phyloP scores from a whole-genome alignment of 108 stramenopile genomes.

The Cyclostephanos invisitatus region DNA sequence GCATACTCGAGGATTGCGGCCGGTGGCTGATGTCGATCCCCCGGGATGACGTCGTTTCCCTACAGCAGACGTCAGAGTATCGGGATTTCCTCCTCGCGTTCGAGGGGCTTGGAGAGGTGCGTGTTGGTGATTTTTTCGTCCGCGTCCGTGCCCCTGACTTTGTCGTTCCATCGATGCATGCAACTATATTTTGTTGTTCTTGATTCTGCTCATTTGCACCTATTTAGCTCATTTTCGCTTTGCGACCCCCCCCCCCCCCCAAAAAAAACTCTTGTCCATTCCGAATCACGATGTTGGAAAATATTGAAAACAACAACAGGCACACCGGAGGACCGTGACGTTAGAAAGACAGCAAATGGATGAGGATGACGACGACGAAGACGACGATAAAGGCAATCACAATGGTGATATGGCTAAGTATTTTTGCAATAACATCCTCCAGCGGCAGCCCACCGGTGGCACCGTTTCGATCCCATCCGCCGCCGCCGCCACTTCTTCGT shows the following conservation, averaged over 20 bases:
- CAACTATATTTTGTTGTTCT: no score
- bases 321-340: constrained; percentile 60
- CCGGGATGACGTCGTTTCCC: constrained; percentile 59
- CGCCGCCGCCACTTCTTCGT: background rate
- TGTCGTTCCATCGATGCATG: background rate
- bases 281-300: background rate
- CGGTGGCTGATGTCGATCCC: constrained; percentile 73
- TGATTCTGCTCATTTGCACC: no score
- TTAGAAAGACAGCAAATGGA: constrained; percentile 39
- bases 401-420: constrained; percentile 3
- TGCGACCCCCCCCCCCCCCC: no score
- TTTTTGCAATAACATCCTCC: background rate
- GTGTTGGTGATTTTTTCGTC: background rate
- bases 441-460: background rate
- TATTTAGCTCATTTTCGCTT: no score
- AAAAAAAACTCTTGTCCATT: no score
- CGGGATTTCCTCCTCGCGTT: constrained; percentile 63
- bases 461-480: background rate
- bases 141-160: no score
- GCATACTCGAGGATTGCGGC: constrained; percentile 67
- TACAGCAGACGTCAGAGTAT: constrained; percentile 67
- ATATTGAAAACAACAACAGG: constrained; percentile 12
- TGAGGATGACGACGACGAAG: constrained; percentile 27
- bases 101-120: constrained; percentile 51
- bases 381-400: no score